A percentile compares a stretch with the other conserved stretches of the same genome.
Evolutionary conservation across 768 basidiomycete species (phyloP).

Genomic region (Amanita exitialis): DNA sequence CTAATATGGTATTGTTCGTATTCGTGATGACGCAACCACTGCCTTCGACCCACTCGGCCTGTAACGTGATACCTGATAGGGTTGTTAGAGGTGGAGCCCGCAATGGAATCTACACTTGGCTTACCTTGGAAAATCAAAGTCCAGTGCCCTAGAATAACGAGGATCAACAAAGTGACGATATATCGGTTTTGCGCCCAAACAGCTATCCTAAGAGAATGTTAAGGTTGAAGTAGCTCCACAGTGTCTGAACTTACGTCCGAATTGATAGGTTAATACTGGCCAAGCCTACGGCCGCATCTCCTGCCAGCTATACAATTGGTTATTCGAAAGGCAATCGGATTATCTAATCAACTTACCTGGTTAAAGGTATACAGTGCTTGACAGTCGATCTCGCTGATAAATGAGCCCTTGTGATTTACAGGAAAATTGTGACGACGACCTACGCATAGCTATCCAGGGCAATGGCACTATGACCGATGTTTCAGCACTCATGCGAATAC

Average conservation of each 20-base stretch:
- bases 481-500: constrained; percentile 7
- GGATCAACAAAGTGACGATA: constrained; percentile 21
- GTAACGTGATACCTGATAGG: constrained; percentile 46
- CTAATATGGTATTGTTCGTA: constrained; percentile 54
- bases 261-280: constrained; percentile 43
- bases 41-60: constrained; percentile 39
- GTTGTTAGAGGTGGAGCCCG: background rate
- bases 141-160: constrained; percentile 36
- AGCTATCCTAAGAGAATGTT: constrained; percentile 3
- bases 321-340: background rate
- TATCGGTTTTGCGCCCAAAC: constrained; percentile 28
- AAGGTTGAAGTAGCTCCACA: background rate
- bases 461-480: constrained; percentile 27
- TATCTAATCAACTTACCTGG: constrained; percentile 22
- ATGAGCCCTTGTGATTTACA: background rate
- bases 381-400: constrained; percentile 42
- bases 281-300: constrained; percentile 36
- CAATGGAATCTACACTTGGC: background rate
- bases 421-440: constrained; percentile 7
- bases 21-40: constrained; percentile 42
- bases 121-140: constrained; percentile 20
- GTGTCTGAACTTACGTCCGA: constrained; percentile 27
- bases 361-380: constrained; percentile 58
- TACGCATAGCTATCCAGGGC: constrained; percentile 40
- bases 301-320: constrained; percentile 19